Evolutionary conservation across 495 filamentous ascomycete species (phyloP).

Genomic region (Chaetomium fimeti): DNA sequence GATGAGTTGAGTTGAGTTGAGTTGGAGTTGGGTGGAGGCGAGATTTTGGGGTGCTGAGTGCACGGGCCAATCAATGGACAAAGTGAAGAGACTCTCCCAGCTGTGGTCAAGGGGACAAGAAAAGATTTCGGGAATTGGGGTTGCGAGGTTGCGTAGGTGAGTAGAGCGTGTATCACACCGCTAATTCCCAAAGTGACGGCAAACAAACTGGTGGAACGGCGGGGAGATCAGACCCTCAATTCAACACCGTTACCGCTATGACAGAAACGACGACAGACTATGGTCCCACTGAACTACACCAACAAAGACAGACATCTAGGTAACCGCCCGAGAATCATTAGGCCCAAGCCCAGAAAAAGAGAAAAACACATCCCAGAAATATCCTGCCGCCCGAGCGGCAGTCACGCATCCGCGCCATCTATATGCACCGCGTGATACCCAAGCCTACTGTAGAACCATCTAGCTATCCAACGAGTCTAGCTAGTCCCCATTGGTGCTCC

Average conservation of each 20-base stretch:
- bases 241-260: not conserved
- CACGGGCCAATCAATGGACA: not conserved
- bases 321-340: not conserved
- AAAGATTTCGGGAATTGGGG: not conserved
- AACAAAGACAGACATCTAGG: not conserved
- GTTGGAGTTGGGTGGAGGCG: not conserved
- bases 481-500: not conserved
- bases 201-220: not conserved
- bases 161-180: not conserved
- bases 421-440: conserved; percentile 30
- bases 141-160: not conserved
- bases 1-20: not conserved
- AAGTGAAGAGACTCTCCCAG: not conserved
- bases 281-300: not conserved
- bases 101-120: not conserved
- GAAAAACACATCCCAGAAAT: not conserved
- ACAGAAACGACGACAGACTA: not conserved
- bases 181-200: not conserved
- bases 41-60: not conserved
- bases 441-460: conserved; percentile 14
- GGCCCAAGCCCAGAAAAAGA: not conserved
- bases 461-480: conserved; percentile 16
- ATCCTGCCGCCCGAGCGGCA: not conserved
- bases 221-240: not conserved
- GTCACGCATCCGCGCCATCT: conserved; percentile 32